phyloP scores from a whole-genome alignment of 2,329 filamentous ascomycete species.

The Trichothecium roseum region DNA sequence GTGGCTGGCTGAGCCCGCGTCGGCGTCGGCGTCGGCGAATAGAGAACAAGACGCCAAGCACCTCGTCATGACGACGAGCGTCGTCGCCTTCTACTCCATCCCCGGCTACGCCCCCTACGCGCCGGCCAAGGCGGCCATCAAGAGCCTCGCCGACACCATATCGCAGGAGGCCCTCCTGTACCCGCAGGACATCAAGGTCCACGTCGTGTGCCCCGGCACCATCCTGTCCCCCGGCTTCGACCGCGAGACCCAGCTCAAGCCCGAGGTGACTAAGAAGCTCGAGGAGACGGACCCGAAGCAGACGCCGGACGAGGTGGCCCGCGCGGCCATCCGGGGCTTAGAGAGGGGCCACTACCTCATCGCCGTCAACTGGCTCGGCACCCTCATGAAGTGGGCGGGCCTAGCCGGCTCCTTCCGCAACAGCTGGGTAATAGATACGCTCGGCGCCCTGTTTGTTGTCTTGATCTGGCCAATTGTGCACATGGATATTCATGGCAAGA shows the following conservation, averaged over 20 bases:
- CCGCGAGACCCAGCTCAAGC: constrained; percentile 69
- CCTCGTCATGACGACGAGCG: constrained; percentile 78
- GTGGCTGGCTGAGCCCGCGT: constrained; percentile 53
- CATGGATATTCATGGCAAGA: constrained; percentile 45
- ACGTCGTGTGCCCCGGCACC: constrained; percentile 74
- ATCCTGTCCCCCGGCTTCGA: constrained; percentile 70
- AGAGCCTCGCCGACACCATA: constrained; percentile 72
- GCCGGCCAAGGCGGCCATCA: constrained; percentile 76
- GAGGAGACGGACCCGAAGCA: constrained; percentile 78
- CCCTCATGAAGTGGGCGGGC: constrained; percentile 55
- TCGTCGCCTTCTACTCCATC: constrained; percentile 63
- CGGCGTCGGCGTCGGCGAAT: too few species aligned
- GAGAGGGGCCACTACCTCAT: constrained; percentile 75
- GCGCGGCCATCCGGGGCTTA: constrained; percentile 57
- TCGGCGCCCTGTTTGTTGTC: constrained; percentile 39
- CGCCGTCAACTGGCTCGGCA: constrained; percentile 62
- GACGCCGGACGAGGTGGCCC: constrained; percentile 68
- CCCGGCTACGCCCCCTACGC: constrained; percentile 78
- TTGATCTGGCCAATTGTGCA: constrained; percentile 49
- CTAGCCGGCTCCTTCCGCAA: constrained; percentile 47
- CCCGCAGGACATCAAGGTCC: constrained; percentile 70
- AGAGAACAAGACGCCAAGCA: constrained; percentile 59
- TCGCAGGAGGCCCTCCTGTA: constrained; percentile 80
- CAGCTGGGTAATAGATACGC: constrained; percentile 48
- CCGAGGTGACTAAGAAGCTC: constrained; percentile 64